phyloP scores from a whole-genome alignment of 2,329 filamentous ascomycete genomes.

The Pseudogymnoascus sp. region DNA sequence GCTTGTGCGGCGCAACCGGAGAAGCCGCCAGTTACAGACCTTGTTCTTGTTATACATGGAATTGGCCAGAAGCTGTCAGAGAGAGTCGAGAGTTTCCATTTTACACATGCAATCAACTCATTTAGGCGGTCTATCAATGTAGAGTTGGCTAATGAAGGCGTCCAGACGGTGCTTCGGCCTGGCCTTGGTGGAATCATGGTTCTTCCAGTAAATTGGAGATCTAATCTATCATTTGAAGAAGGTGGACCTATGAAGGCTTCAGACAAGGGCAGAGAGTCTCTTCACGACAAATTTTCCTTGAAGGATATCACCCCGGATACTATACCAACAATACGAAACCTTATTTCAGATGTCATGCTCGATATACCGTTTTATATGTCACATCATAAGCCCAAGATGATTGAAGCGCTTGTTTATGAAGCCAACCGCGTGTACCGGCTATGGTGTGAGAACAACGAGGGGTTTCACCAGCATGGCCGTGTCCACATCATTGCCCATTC shows the following conservation, averaged over 20 bases:
- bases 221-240: slow-evolving; percentile 79
- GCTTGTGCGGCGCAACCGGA: slow-evolving; percentile 57
- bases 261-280: slow-evolving; percentile 38
- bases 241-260: slow-evolving; percentile 52
- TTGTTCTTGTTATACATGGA: slow-evolving; percentile 86
- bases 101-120: slow-evolving; percentile 89
- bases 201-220: slow-evolving; percentile 87
- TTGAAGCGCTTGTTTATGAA: slow-evolving; percentile 76
- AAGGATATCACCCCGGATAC: slow-evolving; percentile 88
- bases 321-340: slow-evolving; percentile 81
- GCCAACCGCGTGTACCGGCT: slow-evolving; percentile 92
- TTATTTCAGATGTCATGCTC: slow-evolving; percentile 96
- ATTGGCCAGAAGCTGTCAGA: slow-evolving; percentile 96
- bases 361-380: slow-evolving; percentile 98
- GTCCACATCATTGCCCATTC: slow-evolving; percentile 93
- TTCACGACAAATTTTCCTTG: slow-evolving; percentile 50
- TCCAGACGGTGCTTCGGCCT: slow-evolving; percentile 66
- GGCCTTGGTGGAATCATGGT: slow-evolving; percentile 90
- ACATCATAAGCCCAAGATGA: slow-evolving; percentile 92
- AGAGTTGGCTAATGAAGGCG: slow-evolving; percentile 63
- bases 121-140: slow-evolving; percentile 81
- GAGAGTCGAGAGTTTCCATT: slow-evolving; percentile 90
- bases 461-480: slow-evolving; percentile 68
- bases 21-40: slow-evolving; percentile 66
- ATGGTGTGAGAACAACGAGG: slow-evolving; percentile 90